A percentile compares a stretch with the other conserved stretches of the same genome.
These are phyloP conservation scores for Irpex lacteus DNA, from an alignment of 1,284 basidiomycete species.

Conservation along the genomic window DNA sequence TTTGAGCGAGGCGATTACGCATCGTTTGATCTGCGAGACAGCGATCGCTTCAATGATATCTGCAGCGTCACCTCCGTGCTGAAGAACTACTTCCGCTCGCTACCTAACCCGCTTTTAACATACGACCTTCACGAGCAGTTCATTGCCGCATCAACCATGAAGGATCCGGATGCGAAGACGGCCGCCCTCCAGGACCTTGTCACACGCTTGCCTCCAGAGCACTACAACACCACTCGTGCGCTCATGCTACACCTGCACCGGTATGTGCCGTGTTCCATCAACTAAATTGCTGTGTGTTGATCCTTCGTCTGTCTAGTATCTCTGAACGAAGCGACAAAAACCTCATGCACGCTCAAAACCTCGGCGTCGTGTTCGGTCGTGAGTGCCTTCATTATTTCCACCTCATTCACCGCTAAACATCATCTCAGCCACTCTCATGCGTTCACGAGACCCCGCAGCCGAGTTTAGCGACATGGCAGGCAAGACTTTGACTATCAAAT, in stretches of 20 bases:
- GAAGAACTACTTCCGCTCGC: slow-evolving; percentile 93
- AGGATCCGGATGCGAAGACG: slow-evolving; percentile 62
- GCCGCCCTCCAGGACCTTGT: slow-evolving; percentile 70
- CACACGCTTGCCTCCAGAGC: slow-evolving; percentile 77
- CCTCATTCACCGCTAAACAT: no score
- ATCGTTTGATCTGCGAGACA: slow-evolving; percentile 85
- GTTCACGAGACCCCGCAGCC: slow-evolving; percentile 79
- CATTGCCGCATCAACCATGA: slow-evolving; percentile 70
- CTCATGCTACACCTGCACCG: slow-evolving; percentile 88
- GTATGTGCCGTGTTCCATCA: slow-evolving; percentile 38
- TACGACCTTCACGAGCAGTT: slow-evolving; percentile 91
- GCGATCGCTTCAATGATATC: slow-evolving; percentile 94
- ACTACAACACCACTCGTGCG: slow-evolving; percentile 81
- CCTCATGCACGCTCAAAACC: slow-evolving; percentile 92
- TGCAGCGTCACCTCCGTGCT: slow-evolving; percentile 95
- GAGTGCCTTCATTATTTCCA: slow-evolving; percentile 36
- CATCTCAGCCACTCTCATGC: slow-evolving; percentile 83
- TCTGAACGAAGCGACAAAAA: slow-evolving; percentile 72
- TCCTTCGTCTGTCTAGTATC: slow-evolving; percentile 47
- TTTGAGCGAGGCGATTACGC: slow-evolving; percentile 92
- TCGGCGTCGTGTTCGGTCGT: slow-evolving; percentile 99
- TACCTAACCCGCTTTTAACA: slow-evolving; percentile 91
- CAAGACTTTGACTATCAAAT: slow-evolving; percentile 89
- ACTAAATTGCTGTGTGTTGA: neutral
- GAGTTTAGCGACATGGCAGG: slow-evolving; percentile 98